Conservation (phyloP, 495 filamentous ascomycete species). For the Hyaloscypha bicolor region DNA sequence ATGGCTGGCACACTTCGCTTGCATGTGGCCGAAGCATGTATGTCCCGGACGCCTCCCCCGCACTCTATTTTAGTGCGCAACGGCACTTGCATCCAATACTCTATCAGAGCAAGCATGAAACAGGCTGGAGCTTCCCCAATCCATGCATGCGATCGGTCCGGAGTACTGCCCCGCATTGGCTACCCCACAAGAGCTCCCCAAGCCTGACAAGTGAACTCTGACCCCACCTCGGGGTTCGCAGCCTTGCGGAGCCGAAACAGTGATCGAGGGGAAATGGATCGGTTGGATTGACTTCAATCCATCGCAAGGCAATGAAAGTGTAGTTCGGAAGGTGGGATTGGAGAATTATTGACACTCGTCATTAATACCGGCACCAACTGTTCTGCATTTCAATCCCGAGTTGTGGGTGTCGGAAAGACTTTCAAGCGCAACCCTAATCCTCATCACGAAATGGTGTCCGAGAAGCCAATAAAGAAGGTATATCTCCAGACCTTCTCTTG, state of each 20-base stretch:
- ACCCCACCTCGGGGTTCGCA: not conserved
- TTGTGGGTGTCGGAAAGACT: too few relatives aligned
- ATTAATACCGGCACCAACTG: not conserved
- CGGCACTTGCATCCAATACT: not conserved
- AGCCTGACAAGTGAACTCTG: not conserved
- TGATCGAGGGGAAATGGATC: not conserved
- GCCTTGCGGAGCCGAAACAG: not conserved
- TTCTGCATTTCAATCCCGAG: too few relatives aligned
- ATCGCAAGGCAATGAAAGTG: not conserved
- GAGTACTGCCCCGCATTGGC: not conserved
- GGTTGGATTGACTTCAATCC: not conserved
- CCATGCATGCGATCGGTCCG: not conserved
- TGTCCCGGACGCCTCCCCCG: not conserved
- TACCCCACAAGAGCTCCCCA: not conserved
- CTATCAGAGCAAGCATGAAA: not conserved
- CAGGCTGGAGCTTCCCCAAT: not conserved
- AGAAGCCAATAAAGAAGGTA: conserved; percentile 4
- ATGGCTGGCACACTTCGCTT: not conserved
- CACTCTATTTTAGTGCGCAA: not conserved
- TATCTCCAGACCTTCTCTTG: not conserved
- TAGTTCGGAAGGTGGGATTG: not conserved
- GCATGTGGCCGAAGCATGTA: not conserved
- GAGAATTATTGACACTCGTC: not conserved
- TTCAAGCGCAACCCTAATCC: too few relatives aligned
- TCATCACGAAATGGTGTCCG: not conserved